phyloP scores from a whole-genome alignment of 148 eudicot genomes.

The Polygonum maritimum region DNA sequence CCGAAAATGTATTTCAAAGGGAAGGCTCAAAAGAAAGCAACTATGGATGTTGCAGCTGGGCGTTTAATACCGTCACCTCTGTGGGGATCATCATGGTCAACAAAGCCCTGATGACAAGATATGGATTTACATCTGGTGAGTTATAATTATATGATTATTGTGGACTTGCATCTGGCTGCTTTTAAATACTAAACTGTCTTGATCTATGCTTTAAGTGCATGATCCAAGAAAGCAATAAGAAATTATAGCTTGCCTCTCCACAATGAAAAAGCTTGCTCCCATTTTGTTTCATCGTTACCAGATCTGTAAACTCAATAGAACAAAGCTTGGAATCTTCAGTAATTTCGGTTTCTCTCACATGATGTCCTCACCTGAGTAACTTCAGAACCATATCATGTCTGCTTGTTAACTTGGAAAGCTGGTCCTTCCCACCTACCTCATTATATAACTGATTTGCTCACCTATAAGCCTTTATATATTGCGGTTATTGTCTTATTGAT shows the following conservation, averaged over 20 bases:
- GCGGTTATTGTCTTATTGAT: background rate
- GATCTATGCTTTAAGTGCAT: background rate
- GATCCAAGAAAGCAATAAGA: background rate
- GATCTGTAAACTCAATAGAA: background rate
- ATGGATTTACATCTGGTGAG: slow-evolving; percentile 53
- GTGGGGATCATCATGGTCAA: slow-evolving; percentile 58
- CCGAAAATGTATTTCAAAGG: slow-evolving; percentile 10
- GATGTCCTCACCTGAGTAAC: background rate
- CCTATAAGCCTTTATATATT: background rate
- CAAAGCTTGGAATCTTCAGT: background rate
- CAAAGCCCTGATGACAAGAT: slow-evolving; percentile 52
- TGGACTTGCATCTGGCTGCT: background rate
- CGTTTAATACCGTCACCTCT: slow-evolving; percentile 47
- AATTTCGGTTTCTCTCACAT: background rate
- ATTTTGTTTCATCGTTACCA: too few species aligned
- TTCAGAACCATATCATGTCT: too few species aligned
- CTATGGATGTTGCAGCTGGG: slow-evolving; percentile 40
- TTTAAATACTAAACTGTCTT: background rate
- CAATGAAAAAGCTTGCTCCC: too few species aligned
- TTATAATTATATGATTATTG: background rate
- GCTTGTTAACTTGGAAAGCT: too few species aligned
- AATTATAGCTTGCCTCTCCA: background rate
- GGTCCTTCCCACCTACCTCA: background rate
- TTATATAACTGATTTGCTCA: background rate
- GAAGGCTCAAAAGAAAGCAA: slow-evolving; percentile 31